Conservation (phyloP, 352 stramenopile genomes). For the Globisporangium carolinianum region DNA sequence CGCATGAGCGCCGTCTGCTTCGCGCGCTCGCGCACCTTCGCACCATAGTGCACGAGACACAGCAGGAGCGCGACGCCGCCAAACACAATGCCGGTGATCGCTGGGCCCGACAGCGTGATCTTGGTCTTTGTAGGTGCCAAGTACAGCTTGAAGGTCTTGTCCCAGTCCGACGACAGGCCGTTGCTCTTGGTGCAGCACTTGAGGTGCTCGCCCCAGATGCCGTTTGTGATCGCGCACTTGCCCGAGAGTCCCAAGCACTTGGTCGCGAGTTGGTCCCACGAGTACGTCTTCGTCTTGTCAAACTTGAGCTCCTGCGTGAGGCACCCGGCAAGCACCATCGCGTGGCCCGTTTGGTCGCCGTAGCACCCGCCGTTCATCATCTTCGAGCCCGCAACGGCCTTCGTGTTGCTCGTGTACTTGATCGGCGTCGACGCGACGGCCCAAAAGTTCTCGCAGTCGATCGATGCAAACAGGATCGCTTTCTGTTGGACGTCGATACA, state of each 20-base stretch:
- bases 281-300: constrained; percentile 78
- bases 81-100: constrained; percentile 78
- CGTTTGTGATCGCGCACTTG: constrained; percentile 81
- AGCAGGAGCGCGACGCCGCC: constrained; percentile 76
- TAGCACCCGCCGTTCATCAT: constrained; percentile 85
- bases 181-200: constrained; percentile 65
- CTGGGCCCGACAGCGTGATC: constrained; percentile 55
- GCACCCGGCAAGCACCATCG: constrained; percentile 81
- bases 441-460: constrained; percentile 83
- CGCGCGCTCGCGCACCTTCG: constrained; percentile 74
- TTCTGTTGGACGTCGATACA: constrained; percentile 9
- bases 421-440: constrained; percentile 70
- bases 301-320: constrained; percentile 63
- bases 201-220: constrained; percentile 76
- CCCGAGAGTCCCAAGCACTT: constrained; percentile 76
- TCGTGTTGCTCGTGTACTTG: constrained; percentile 64
- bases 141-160: constrained; percentile 69
- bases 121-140: constrained; percentile 33
- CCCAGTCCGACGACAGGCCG: constrained; percentile 56
- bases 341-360: constrained; percentile 36
- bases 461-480: constrained; percentile 79
- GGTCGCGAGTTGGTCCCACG: constrained; percentile 72
- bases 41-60: constrained; percentile 74
- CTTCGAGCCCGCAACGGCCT: constrained; percentile 68
- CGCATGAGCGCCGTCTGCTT: constrained; percentile 81